Conservation (phyloP, 371 early-diverging fungal genomes). For the Mucor plumbeus region DNA sequence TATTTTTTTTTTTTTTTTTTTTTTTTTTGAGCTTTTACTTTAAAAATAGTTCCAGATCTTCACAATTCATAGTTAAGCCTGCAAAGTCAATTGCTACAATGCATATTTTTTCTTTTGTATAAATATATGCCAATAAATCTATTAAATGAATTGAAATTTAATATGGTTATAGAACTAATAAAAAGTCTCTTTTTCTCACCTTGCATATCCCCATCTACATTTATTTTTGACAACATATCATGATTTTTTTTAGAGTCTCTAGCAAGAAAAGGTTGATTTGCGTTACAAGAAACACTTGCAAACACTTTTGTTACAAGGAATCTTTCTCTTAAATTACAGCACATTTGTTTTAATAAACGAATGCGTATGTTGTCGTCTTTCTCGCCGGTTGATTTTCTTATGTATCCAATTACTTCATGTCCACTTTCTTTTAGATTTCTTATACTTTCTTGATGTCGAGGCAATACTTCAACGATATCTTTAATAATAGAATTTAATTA, state of each 20-base stretch:
- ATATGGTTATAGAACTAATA: constrained; percentile 18
- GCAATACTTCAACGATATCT: no score
- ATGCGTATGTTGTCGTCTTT: constrained; percentile 21
- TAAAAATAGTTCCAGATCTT: constrained; percentile 24
- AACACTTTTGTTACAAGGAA: constrained; percentile 23
- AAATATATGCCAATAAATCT: constrained; percentile 22
- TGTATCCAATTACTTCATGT: constrained; percentile 18
- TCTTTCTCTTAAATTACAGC: constrained; percentile 19
- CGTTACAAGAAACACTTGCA: constrained; percentile 20
- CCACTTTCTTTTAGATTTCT: constrained; percentile 9
- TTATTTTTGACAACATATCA: constrained; percentile 18
- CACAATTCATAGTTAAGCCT: constrained; percentile 23
- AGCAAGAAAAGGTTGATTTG: constrained; percentile 18
- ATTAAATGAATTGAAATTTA: constrained; percentile 20
- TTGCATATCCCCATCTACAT: constrained; percentile 25
- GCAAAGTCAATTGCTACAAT: constrained; percentile 28
- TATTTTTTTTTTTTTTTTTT: no score
- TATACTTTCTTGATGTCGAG: no score
- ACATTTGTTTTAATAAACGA: constrained; percentile 22
- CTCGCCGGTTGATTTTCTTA: constrained; percentile 21
- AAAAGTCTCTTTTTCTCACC: constrained; percentile 21
- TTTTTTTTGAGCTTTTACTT: constrained; percentile 20
- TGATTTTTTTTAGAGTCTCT: constrained; percentile 20
- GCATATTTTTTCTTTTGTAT: constrained; percentile 15
- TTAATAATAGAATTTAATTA: no score